Evolutionary conservation across 2,329 filamentous ascomycete species (phyloP), one percentile per base, ranked within the genome.

Genomic region (Colletotrichum ledebouriae): DNA sequence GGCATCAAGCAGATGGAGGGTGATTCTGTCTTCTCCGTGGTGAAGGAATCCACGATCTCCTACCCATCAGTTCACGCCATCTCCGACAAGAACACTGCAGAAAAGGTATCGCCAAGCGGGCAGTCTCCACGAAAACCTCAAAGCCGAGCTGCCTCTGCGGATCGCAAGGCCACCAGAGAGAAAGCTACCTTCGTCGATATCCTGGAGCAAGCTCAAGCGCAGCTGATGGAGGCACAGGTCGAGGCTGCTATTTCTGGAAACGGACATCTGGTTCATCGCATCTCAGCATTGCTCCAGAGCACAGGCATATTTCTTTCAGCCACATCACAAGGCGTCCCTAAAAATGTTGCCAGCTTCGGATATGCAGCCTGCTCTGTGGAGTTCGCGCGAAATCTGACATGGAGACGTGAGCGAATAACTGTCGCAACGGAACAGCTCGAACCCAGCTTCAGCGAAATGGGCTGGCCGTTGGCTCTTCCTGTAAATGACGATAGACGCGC

Each of bases 1-100:
- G 92, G 90, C 70, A 84, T 92, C 73, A 88, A 91, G 53, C 86
- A 91, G 74, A 92, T 97, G 83, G 86, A 90, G 12, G 86, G 87
- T 4, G 93, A 97, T 78, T 90, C 94, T 3, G 91, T 96, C 3
- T 97, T 95, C 77, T 97, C 93, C 17, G 92, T 95, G 10, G 86
- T 98, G 15, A 93, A 95, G 52, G 96, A 99, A 74, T 98, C 96
- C 0, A 97, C 94, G 0, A 90, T 98, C 29, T 97, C 94, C 0
- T 91, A 95, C 68, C 94, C 94, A 1, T 90, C 93, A 0, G 83
- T 95, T 42, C 81, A 81, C 25, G 75, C 63, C 15, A 76, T 79
- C 33, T 73, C 80, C 29, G 85, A 85, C 39, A 81, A 80, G 69
- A 71, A 67, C n/a, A 72, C 74, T 33, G 73, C 77, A 11, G 80